Evolutionary conservation across 805 yeast genomes (phyloP).

Genomic region (Saccharomyces kudriavzevii): DNA sequence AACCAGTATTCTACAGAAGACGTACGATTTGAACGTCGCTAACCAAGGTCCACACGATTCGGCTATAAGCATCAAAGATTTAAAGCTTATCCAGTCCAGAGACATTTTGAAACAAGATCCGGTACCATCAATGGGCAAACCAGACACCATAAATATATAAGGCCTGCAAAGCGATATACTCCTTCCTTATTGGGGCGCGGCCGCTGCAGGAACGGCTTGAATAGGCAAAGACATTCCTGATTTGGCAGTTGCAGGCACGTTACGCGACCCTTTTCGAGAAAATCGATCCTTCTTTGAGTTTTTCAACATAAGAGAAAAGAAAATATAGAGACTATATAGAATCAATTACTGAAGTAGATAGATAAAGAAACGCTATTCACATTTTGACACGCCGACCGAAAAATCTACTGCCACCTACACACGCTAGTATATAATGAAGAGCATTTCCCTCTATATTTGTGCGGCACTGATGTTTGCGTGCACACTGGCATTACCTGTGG

Average conservation of each 20-base stretch:
- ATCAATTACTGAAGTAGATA: neutral
- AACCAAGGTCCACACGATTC: neutral
- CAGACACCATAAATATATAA: neutral
- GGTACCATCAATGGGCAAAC: neutral
- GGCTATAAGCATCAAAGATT: slow-evolving; percentile 31
- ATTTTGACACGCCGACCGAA: neutral
- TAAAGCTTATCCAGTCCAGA: slow-evolving; percentile 39
- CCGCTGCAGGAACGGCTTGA: neutral
- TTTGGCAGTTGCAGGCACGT: neutral
- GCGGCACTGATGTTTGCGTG: neutral
- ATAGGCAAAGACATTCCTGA: neutral
- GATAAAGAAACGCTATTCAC: neutral
- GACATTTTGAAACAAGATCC: slow-evolving; percentile 16
- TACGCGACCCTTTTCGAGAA: neutral
- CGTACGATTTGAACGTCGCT: slow-evolving; percentile 23
- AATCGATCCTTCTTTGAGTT: neutral
- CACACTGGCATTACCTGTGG: neutral
- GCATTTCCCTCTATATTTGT: neutral
- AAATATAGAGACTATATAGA: neutral
- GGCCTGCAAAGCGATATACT: neutral
- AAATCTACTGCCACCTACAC: neutral
- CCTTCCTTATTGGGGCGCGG: neutral
- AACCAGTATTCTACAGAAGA: slow-evolving; percentile 35
- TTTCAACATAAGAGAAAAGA: neutral
- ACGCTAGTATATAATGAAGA: neutral